Evolutionary conservation across 2,329 filamentous ascomycete genomes (phyloP), one percentile per base, ranked within the genome.

Genomic region (Microthyrium microscopicum): DNA sequence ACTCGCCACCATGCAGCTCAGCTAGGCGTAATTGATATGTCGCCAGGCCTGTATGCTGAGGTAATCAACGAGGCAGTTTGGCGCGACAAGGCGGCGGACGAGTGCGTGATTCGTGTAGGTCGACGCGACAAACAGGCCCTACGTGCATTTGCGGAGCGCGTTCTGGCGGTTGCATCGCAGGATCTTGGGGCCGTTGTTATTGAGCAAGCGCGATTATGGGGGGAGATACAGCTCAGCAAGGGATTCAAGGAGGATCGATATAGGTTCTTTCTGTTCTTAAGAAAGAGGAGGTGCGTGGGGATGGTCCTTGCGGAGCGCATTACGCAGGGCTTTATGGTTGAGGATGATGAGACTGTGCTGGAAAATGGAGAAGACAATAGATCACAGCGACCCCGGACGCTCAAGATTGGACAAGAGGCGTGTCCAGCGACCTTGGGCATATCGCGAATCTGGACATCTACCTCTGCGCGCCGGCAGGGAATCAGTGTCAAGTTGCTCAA

Each of bases 361-460:
- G 29, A 13, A 15, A 26, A 20, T n/a, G 9, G 4, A n/a, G 19
- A 5, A 29, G 13, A 3, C 18, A 12, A 25, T 12, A 22, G 15
- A 15, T 7, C 5, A 17, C 7, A 21, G 19, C 15, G 12, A 22
- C n/a, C 29, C n/a, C 20, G 30, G 6, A 21, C 39, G 11, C 27
- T 40, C 11, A 26, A 39, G 12, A 20, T 35, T 5, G 20, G 35
- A 44, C 18, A 41, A 47, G 33, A 51, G 53, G 37, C 60, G 55
- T 1, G 51, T 54, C 39, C 60, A 56, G 69, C 65, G 3, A 55
- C 66, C n/a, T 57, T 76, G 34, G 70, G 71, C 13, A 64, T 78
- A 18, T 73, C 72, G 17, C 62, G 73, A 20, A 71, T 78, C 42
- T 78, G 73, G 73, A 72, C 69, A 1, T 70, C 66, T 5, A 61